Evolutionary conservation across 164 flowering plant species (phyloP).

Genomic region (Hamamelis virginiana): DNA sequence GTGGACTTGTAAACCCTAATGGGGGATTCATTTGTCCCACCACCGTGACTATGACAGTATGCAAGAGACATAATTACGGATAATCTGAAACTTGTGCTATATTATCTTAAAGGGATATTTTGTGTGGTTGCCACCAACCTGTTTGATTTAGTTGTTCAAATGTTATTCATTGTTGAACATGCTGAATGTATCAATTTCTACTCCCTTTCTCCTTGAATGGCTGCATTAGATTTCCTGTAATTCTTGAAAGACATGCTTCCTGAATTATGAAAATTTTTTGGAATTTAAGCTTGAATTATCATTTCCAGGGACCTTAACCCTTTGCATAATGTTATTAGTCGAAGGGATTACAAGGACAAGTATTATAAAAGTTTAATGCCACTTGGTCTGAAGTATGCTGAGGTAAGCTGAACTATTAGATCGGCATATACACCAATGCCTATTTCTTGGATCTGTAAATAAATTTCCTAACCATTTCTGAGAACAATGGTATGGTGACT

Average conservation of each 20-base stretch:
- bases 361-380: constrained; percentile 68
- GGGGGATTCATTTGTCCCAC: too few relatives aligned
- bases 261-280: neutral
- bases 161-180: too few relatives aligned
- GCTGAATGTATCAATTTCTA: too few relatives aligned
- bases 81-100: too few relatives aligned
- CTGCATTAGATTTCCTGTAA: neutral
- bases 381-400: constrained; percentile 67
- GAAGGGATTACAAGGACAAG: constrained; percentile 68
- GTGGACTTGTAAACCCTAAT: too few relatives aligned
- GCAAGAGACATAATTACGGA: too few relatives aligned
- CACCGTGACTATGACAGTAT: too few relatives aligned
- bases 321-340: constrained; percentile 59
- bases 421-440: neutral
- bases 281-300: constrained; percentile 13
- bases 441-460: neutral
- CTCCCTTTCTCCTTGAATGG: neutral
- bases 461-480: constrained; percentile 6
- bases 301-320: constrained; percentile 91
- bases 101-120: too few relatives aligned
- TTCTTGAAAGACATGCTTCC: neutral
- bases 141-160: too few relatives aligned
- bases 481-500: constrained; percentile 26
- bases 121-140: too few relatives aligned
- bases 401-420: constrained; percentile 40